Evolutionary conservation across 495 filamentous ascomycete species (phyloP).

Genomic region (Bryoglossum gracile): DNA sequence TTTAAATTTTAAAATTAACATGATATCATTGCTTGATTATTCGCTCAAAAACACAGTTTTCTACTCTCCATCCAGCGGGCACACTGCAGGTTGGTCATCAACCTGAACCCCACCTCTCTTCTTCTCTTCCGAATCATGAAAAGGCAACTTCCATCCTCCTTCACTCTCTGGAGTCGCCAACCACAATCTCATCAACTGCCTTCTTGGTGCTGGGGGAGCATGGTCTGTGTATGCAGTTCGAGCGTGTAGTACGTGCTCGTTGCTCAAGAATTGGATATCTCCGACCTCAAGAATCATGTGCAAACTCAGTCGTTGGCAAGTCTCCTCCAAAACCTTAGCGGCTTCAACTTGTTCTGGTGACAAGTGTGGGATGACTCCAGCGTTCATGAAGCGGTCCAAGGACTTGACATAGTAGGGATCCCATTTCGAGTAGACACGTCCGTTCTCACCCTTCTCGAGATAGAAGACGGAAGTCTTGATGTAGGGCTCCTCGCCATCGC

Average conservation of each 20-base stretch:
- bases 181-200: conserved; percentile 84
- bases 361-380: conserved; percentile 59
- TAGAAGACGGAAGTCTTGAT: conserved; percentile 70
- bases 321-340: conserved; percentile 56
- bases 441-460: conserved; percentile 45
- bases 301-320: conserved; percentile 54
- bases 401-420: conserved; percentile 74
- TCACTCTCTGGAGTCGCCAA: conserved; percentile 71
- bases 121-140: conserved; percentile 71
- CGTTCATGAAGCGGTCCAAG: conserved; percentile 56
- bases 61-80: conserved; percentile 65
- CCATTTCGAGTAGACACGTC: conserved; percentile 54
- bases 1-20: no score
- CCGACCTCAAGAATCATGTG: conserved; percentile 76
- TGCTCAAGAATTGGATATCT: conserved; percentile 58
- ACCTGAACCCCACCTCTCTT: conserved; percentile 87
- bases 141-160: conserved; percentile 80
- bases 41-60: no score
- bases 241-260: conserved; percentile 62
- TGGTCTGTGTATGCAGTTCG: conserved; percentile 61
- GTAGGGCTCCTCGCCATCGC: conserved; percentile 65
- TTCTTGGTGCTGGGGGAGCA: conserved; percentile 51
- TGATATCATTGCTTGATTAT: no score
- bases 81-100: conserved; percentile 57
- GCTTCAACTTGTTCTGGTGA: conserved; percentile 57